Percentiles rank a stretch among this genome's conserved stretches.
Conservation (phyloP, 352 stramenopile genomes). For the Pythium apleroticum region DNA sequence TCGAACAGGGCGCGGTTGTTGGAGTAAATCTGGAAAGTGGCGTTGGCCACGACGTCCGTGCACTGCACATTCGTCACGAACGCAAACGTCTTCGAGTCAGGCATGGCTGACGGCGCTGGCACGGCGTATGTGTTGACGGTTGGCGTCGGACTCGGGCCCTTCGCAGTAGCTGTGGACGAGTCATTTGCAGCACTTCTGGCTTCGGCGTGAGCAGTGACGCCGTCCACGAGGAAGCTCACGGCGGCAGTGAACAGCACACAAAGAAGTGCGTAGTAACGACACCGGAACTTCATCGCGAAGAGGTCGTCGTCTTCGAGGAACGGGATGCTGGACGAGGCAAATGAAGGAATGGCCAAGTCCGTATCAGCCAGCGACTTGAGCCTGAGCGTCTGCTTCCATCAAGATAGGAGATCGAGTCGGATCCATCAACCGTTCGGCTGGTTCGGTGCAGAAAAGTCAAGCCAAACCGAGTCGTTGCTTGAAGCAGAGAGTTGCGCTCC, state of each 20-base stretch:
- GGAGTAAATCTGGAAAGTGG: constrained; percentile 51
- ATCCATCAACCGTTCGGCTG: not conserved
- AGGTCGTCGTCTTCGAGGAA: not conserved
- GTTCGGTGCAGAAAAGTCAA: no score
- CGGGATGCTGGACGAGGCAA: not conserved
- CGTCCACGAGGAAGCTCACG: not conserved
- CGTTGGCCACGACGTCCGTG: constrained; percentile 39
- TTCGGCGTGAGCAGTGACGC: not conserved
- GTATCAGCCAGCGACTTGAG: not conserved
- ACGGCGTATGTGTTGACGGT: constrained; percentile 22
- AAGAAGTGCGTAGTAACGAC: not conserved
- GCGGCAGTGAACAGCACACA: not conserved
- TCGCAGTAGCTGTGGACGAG: not conserved
- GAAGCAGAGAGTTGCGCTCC: not conserved
- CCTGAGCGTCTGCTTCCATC: not conserved
- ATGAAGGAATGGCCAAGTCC: not conserved
- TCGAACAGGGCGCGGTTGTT: constrained; percentile 60
- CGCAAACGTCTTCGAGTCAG: constrained; percentile 48
- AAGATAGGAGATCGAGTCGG: constrained; percentile 1
- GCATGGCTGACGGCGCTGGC: constrained; percentile 35
- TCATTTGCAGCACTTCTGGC: not conserved
- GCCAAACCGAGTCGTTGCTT: not conserved
- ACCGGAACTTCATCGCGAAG: constrained; percentile 1
- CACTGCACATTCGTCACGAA: constrained; percentile 42
- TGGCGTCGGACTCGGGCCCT: not conserved